Evolutionary conservation across 2,329 filamentous ascomycete genomes (phyloP), one percentile per base, ranked within the genome.

Genomic region (Colletotrichum costaricense): DNA sequence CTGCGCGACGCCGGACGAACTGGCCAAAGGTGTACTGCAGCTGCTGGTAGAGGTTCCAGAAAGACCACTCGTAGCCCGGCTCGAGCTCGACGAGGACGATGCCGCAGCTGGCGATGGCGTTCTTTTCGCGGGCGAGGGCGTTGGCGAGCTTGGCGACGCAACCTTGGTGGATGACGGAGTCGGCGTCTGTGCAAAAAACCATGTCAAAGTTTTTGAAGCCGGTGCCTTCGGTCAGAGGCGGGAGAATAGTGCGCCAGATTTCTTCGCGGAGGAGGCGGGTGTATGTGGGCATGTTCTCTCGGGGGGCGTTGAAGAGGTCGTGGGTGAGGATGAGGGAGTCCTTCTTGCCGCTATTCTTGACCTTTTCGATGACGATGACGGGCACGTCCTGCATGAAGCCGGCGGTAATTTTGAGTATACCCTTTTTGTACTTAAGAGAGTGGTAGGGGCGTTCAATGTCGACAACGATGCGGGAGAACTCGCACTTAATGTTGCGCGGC

Each of bases 11-110:
- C 3, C 62, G 62, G 8, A 64, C 62, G 49, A 64, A 64, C 62
- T 64, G 62, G 12, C 63, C 63, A 19, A 67, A 67, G 19, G 63
- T 67, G 54, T 67, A 67, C 54, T 67, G 63, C 7, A 67, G 54
- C 54, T 67, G 63, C 26, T 67, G 63, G 12, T 67, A 67, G 35
- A 67, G 54, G 19, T 67, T 67, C 63, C 63, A 67, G 26, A 67
- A 58, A 2, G 63, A 67, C 63, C 63, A 67, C 54, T 67, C 63
- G 8, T 35, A 59, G 11, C 63, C 63, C 1, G 63, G 63, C 6
- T 67, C 63, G 14, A 67, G n/a, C 63, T 67, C 63, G 12, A 67
- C 63, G 19, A 67, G 63, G 5, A 67, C 63, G 26, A 67, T 35
- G 1, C 63, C 63, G 28, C 62, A 64, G 30, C 28, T 64, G 7